Conservation (phyloP, 345 rosid species). For the Gossypium raimondii region DNA sequence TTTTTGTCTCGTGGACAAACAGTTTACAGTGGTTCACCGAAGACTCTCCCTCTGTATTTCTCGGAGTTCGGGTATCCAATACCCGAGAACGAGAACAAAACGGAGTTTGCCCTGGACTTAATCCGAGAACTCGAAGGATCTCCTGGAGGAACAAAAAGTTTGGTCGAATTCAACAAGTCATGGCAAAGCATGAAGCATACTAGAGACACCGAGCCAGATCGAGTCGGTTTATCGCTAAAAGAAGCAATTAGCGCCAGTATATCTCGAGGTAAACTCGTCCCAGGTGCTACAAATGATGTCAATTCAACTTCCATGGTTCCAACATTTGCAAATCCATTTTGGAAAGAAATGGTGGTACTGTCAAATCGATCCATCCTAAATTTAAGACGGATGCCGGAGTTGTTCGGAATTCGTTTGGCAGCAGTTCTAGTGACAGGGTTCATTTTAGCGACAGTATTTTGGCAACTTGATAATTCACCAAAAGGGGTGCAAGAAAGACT, state of each 20-base stretch:
- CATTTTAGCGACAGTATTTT: conserved; percentile 81
- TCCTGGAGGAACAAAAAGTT: conserved; percentile 67
- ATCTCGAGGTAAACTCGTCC: conserved; percentile 77
- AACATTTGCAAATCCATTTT: conserved; percentile 73
- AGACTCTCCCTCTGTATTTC: conserved; percentile 50
- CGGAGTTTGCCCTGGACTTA: conserved; percentile 78
- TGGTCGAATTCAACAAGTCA: conserved; percentile 72
- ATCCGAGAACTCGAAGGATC: conserved; percentile 90
- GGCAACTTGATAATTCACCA: conserved; percentile 83
- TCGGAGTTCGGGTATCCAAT: conserved; percentile 85
- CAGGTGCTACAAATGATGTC: conserved; percentile 35
- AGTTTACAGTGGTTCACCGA: conserved; percentile 82
- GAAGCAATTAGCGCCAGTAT: conserved; percentile 93
- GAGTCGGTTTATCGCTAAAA: conserved; percentile 53
- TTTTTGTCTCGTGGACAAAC: conserved; percentile 91
- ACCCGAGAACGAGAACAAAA: conserved; percentile 80
- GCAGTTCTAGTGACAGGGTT: conserved; percentile 85
- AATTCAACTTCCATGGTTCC: conserved; percentile 59
- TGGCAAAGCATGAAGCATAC: conserved; percentile 69
- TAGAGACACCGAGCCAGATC: conserved; percentile 30
- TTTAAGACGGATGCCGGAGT: conserved; percentile 70
- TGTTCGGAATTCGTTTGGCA: conserved; percentile 69
- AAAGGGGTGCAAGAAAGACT: conserved; percentile 82
- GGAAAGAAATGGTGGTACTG: conserved; percentile 77
- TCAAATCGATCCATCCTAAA: conserved; percentile 61